Base-by-base conservation (phyloP, 2,329 filamentous ascomycete species). In the Aspergillus sp. region DNA sequence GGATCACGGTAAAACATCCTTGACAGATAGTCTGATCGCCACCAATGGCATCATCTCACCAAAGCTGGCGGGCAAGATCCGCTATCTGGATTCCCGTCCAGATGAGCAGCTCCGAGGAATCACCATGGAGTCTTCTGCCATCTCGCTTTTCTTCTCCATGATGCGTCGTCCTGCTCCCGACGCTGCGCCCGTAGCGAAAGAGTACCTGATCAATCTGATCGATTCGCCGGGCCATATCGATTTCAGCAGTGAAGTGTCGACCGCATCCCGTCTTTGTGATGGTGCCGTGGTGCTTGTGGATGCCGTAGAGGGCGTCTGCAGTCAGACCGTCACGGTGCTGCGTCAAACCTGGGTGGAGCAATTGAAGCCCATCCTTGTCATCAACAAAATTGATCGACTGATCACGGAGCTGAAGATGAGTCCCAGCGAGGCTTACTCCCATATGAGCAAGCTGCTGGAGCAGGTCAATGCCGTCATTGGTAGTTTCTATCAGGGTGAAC, bases 61-160 rank as follows among this genome's bases (percentile, higher is more conserved):
- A 58, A 98, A 98, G 75, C 84, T 98, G 72, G 95, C 95, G 59
- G 95, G 95, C 76, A 98, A 98, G 83, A 96, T 99, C 77, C 90
- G 95, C 67, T 99, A 98, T 73, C 87, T 99, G 61, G 95, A 99
- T 79, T 98, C 95, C 21, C 85, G 95, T 47, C 94, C 94, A 1
- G 95, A 99, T 77, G 95, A 99, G 77, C 95, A 99, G 78, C 85
- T 91, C 15, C 89, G 95, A 66, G 95, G 95, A 59, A 99, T 99
- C 73, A 99, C 95, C n/a, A 99, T 99, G 95, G 95, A 99, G 77
- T 98, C 95, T 0, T 98, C 94, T 5, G 95, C 95, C 63, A 99
- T 99, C 65, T 98, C 95, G 0, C 83, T 99, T 36, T 96, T 90
- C 78, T 99, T 99, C 76, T 96, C 93, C 38, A 91, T 98, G 84